Evolutionary conservation across 2,329 filamentous ascomycete genomes (phyloP).

Genomic region (Penicillium brasilianum): DNA sequence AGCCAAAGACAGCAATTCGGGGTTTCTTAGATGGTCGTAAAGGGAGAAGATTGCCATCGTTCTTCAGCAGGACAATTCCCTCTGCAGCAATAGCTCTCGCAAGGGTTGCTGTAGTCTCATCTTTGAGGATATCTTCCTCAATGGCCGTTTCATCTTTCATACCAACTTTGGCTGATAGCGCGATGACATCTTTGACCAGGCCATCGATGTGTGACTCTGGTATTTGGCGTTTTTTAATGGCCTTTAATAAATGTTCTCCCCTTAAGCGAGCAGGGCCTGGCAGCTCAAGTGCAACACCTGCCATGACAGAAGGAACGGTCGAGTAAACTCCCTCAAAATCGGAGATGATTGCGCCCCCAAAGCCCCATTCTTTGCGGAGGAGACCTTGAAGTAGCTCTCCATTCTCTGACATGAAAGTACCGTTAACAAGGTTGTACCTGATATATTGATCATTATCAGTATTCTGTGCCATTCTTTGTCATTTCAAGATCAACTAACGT

Average conservation of each 20-base stretch:
- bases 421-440: neutral
- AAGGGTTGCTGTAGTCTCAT: neutral
- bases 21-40: neutral
- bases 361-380: neutral
- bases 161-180: neutral
- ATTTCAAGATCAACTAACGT: neutral
- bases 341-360: neutral
- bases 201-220: neutral
- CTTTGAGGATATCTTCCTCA: neutral
- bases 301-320: neutral
- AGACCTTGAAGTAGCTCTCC: neutral
- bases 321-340: neutral
- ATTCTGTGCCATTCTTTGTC: neutral
- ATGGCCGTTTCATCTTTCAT: neutral
- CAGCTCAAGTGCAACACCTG: neutral
- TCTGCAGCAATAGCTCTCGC: neutral
- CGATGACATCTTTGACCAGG: neutral
- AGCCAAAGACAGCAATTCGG: neutral
- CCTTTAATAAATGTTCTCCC: neutral
- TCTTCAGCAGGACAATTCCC: neutral
- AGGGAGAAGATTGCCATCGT: neutral
- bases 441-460: neutral
- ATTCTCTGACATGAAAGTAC: constrained; percentile 1
- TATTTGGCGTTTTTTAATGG: neutral
- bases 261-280: neutral